Conservation (phyloP, 106 monocot genomes). For the Triglochin maritima region DNA sequence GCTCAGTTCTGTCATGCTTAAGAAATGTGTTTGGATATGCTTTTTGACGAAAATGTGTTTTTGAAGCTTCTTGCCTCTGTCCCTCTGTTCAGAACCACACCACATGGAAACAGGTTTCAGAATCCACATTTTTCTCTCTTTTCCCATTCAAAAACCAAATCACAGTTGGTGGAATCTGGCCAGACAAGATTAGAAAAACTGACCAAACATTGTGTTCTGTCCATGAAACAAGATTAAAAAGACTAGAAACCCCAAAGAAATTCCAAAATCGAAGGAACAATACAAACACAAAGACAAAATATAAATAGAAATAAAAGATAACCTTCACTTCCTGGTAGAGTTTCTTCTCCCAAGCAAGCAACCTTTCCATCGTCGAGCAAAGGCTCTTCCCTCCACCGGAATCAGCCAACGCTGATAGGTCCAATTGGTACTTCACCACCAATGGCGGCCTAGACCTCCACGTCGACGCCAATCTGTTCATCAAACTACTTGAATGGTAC, state of each 20-base stretch:
- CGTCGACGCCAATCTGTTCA: slow-evolving; percentile 66
- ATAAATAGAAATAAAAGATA: slow-evolving; percentile 15
- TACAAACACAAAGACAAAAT: background rate
- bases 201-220: no score
- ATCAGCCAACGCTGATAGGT: slow-evolving; percentile 32
- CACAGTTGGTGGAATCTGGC: background rate
- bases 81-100: no score
- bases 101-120: background rate
- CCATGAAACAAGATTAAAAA: no score
- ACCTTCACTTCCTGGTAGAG: slow-evolving; percentile 93
- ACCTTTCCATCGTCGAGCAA: slow-evolving; percentile 61
- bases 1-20: no score
- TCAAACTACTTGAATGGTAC: slow-evolving; percentile 80
- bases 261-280: no score
- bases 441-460: slow-evolving; percentile 87
- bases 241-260: no score
- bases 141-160: background rate
- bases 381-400: slow-evolving; percentile 50
- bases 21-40: no score
- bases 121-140: background rate
- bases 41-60: no score
- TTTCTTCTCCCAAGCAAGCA: slow-evolving; percentile 97
- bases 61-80: background rate
- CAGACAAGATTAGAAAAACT: no score
- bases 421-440: slow-evolving; percentile 63